These are phyloP conservation scores for Dactylella cylindrospora DNA, from an alignment of 2,329 filamentous ascomycete species.

Conservation along the genomic window DNA sequence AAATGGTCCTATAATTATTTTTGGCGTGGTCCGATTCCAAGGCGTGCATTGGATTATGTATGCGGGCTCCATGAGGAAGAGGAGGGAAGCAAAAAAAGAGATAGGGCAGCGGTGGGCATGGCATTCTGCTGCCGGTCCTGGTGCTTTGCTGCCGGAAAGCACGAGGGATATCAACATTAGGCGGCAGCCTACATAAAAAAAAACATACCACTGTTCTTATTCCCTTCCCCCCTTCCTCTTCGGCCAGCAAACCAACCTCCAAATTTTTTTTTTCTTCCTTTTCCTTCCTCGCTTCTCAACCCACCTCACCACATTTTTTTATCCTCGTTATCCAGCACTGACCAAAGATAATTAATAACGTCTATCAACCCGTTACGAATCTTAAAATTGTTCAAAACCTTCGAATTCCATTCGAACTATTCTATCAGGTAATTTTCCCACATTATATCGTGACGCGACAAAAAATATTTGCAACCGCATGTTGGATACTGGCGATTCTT, in stretches of 20 bases:
- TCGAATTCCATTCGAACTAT: constrained; percentile 7
- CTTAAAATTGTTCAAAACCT: constrained; percentile 4
- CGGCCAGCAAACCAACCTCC: constrained; percentile 42
- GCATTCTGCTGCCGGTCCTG: too few species aligned
- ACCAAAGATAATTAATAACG: background rate
- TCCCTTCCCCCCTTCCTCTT: too few species aligned
- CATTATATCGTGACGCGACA: constrained; percentile 14
- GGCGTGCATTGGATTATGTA: too few species aligned
- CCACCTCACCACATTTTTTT: constrained; percentile 15
- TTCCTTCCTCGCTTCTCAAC: constrained; percentile 42
- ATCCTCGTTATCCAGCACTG: constrained; percentile 1
- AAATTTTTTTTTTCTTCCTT: constrained; percentile 40
- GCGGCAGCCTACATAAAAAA: constrained; percentile 8
- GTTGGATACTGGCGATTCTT: too few species aligned
- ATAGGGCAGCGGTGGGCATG: too few species aligned
- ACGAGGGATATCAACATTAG: constrained; percentile 37
- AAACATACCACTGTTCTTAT: too few species aligned
- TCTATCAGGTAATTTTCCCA: constrained; percentile 12
- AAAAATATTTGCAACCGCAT: constrained; percentile 3
- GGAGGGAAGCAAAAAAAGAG: too few species aligned
- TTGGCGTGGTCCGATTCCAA: too few species aligned
- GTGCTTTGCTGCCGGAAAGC: too few species aligned
- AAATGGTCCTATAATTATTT: too few species aligned
- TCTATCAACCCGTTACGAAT: constrained; percentile 10
- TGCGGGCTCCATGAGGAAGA: too few species aligned